phyloP scores from a whole-genome alignment of 345 rosid species.

The Salix viminalis region DNA sequence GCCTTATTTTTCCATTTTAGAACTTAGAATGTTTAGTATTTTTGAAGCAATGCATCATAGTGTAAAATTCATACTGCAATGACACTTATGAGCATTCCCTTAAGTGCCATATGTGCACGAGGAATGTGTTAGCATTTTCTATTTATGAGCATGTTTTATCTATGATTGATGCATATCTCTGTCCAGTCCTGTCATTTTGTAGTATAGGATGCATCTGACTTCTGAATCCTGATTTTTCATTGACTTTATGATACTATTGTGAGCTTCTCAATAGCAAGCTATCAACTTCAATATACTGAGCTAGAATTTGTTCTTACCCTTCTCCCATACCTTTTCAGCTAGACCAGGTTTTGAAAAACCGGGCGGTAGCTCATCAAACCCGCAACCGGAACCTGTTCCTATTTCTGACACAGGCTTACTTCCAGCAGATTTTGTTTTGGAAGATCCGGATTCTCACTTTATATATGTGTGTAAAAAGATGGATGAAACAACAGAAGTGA shows the following conservation, averaged over 20 bases:
- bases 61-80: neutral
- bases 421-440: constrained; percentile 59
- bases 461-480: constrained; percentile 71
- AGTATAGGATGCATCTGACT: neutral
- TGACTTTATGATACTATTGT: neutral
- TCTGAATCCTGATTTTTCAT: neutral
- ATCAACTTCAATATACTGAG: neutral
- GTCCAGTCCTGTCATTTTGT: neutral
- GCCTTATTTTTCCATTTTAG: neutral
- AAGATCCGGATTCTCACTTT: constrained; percentile 91
- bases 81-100: neutral
- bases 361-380: constrained; percentile 38
- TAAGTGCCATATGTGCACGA: neutral
- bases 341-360: constrained; percentile 71
- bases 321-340: constrained; percentile 45
- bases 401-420: constrained; percentile 60
- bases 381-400: constrained; percentile 64
- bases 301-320: neutral
- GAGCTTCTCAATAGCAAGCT: neutral
- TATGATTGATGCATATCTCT: neutral
- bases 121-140: neutral
- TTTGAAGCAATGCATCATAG: neutral
- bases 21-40: neutral
- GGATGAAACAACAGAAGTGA: constrained; percentile 30
- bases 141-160: neutral